A percentile compares a stretch with the other conserved stretches of the same genome.
phyloP scores from a whole-genome alignment of 2,329 filamentous ascomycete genomes.

The Purpureocillium lavendulum region DNA sequence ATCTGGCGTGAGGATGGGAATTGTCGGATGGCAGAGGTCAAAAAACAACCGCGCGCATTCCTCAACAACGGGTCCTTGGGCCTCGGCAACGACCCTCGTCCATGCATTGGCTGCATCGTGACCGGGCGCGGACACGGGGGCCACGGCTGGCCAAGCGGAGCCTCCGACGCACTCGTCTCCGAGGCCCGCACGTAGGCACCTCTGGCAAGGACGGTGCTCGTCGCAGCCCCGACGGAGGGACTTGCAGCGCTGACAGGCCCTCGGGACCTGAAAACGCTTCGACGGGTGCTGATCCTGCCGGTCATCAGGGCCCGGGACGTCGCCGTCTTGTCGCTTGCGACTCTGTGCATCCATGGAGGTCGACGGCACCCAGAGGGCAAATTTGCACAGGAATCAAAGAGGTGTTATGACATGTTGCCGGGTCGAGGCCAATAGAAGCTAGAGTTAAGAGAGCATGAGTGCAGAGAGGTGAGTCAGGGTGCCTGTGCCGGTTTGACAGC shows the following conservation, averaged over 20 bases:
- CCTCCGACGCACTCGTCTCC: constrained; percentile 24
- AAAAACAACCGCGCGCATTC: constrained; percentile 32
- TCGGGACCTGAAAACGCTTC: constrained; percentile 32
- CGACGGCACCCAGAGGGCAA: too few relatives aligned
- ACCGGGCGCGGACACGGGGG: constrained; percentile 1
- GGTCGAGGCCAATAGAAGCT: too few relatives aligned
- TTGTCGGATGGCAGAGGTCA: constrained; percentile 29
- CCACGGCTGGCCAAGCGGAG: too few relatives aligned
- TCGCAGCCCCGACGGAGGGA: constrained; percentile 33
- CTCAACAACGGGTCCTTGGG: constrained; percentile 24
- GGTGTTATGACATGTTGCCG: too few relatives aligned
- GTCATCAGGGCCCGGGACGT: not conserved
- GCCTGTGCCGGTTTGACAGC: too few relatives aligned
- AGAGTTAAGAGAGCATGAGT: too few relatives aligned
- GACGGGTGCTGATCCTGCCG: not conserved
- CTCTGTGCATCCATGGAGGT: too few relatives aligned
- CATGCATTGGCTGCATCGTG: constrained; percentile 3
- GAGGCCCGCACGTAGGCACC: constrained; percentile 33
- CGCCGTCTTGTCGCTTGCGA: not conserved
- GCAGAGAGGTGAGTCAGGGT: too few relatives aligned
- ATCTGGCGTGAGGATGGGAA: constrained; percentile 30
- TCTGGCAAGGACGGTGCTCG: constrained; percentile 32
- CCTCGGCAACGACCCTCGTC: constrained; percentile 22
- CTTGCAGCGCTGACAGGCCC: constrained; percentile 34
- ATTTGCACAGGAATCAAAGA: too few relatives aligned